Evolutionary conservation across 352 stramenopile species (phyloP).

Genomic region (Pythium pyrilobum): DNA sequence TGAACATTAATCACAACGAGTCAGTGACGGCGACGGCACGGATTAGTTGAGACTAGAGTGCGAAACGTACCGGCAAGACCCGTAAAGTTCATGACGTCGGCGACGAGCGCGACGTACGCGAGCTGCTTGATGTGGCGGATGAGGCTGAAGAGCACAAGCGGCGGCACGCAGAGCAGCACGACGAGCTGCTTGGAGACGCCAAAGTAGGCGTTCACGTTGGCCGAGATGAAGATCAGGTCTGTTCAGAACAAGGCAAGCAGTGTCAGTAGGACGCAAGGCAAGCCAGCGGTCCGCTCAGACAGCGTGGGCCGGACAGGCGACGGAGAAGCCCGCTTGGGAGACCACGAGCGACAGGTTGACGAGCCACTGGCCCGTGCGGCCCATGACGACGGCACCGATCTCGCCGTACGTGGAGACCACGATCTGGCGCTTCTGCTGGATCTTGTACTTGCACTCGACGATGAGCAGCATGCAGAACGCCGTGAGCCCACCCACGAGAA

Average conservation of each 20-base stretch:
- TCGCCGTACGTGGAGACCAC: constrained; percentile 41
- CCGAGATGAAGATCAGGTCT: constrained; percentile 81
- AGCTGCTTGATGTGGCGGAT: constrained; percentile 66
- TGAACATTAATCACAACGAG: background rate
- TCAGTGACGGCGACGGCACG: background rate
- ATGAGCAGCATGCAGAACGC: constrained; percentile 31
- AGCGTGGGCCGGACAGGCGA: constrained; percentile 29
- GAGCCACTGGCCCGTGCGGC: constrained; percentile 37
- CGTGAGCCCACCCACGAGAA: constrained; percentile 17
- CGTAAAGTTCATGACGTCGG: constrained; percentile 69
- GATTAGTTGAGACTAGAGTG: background rate
- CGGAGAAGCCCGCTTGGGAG: constrained; percentile 61
- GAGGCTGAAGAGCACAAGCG: constrained; percentile 46
- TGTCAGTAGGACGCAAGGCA: background rate
- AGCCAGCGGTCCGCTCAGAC: no score
- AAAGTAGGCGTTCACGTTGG: constrained; percentile 59
- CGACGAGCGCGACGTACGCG: constrained; percentile 62
- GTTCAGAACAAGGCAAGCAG: background rate
- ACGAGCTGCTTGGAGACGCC: constrained; percentile 24
- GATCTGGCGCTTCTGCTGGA: constrained; percentile 8
- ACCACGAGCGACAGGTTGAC: constrained; percentile 65
- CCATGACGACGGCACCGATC: constrained; percentile 47
- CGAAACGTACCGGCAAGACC: constrained; percentile 31
- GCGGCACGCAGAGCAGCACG: constrained; percentile 27
- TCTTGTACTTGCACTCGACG: constrained; percentile 30